Conservation (phyloP, 768 basidiomycete genomes). For the Mycena rebaudengoi region DNA sequence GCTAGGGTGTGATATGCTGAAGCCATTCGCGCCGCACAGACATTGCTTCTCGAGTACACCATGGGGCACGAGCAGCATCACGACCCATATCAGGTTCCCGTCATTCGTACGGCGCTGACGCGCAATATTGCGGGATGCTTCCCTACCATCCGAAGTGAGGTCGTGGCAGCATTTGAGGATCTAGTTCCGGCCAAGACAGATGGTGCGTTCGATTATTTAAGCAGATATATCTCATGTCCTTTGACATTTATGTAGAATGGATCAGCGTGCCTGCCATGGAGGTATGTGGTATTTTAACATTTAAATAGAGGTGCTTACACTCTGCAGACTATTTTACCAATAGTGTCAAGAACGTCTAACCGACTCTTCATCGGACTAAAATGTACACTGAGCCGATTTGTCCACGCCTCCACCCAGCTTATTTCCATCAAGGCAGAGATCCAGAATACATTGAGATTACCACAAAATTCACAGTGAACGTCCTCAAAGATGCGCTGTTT, state of each 20-base stretch:
- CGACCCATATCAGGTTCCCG: slow-evolving; percentile 41
- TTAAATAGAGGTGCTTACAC: background rate
- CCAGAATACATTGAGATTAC: slow-evolving; percentile 21
- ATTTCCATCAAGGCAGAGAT: slow-evolving; percentile 12
- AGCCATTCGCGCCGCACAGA: too few relatives aligned
- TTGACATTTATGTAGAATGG: too few relatives aligned
- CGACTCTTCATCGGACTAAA: slow-evolving; percentile 16
- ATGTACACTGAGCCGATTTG: background rate
- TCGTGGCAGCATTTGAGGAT: slow-evolving; percentile 49
- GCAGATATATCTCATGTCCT: background rate
- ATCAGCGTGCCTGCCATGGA: slow-evolving; percentile 18
- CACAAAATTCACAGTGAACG: slow-evolving; percentile 1
- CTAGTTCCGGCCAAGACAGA: slow-evolving; percentile 39
- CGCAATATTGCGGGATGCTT: slow-evolving; percentile 48
- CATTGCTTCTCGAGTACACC: slow-evolving; percentile 46
- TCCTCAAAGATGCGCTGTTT: background rate
- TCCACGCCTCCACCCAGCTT: background rate
- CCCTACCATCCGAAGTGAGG: slow-evolving; percentile 54
- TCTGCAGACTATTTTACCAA: slow-evolving; percentile 3
- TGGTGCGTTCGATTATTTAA: slow-evolving; percentile 25
- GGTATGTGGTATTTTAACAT: background rate
- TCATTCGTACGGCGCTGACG: slow-evolving; percentile 43
- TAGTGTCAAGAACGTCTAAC: slow-evolving; percentile 19
- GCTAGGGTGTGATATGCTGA: background rate
- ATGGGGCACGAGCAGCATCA: slow-evolving; percentile 40